These are phyloP conservation scores for Castanea mollissima DNA, from an alignment of 306 rosid genomes.

Conservation along the genomic window DNA sequence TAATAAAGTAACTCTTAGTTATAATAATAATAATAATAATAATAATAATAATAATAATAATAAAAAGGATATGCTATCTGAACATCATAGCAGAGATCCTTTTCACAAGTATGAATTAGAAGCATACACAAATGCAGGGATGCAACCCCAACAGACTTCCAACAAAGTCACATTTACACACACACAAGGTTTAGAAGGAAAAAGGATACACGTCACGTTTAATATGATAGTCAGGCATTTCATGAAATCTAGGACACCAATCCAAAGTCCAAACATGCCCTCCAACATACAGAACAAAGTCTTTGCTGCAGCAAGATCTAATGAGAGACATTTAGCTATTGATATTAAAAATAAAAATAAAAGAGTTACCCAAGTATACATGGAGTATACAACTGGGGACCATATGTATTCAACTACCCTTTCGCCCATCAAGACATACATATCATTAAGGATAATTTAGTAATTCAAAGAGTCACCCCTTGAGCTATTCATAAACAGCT, in stretches of 20 bases:
- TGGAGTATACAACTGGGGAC: too few species aligned
- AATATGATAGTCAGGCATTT: slow-evolving; percentile 39
- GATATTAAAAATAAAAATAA: too few species aligned
- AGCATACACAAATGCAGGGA: background rate
- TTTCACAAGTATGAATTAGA: background rate
- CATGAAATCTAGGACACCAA: slow-evolving; percentile 82
- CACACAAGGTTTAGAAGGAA: background rate
- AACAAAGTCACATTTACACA: background rate
- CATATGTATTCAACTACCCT: too few species aligned
- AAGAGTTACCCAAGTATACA: too few species aligned
- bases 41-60: too few species aligned
- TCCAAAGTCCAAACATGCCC: slow-evolving; percentile 89
- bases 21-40: too few species aligned
- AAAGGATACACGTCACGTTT: slow-evolving; percentile 44
- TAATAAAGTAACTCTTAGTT: too few species aligned
- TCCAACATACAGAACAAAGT: slow-evolving; percentile 81
- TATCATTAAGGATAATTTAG: background rate
- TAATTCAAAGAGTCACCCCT: background rate
- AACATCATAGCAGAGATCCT: background rate
- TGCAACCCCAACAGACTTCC: background rate
- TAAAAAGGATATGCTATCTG: background rate
- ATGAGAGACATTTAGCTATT: slow-evolving; percentile 17
- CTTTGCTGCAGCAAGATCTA: slow-evolving; percentile 45
- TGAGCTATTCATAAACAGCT: too few species aligned
- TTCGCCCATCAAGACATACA: background rate